Evolutionary conservation across 345 rosid species (phyloP), one percentile per base, ranked within the genome.

Genomic region (Syzygium jambos): DNA sequence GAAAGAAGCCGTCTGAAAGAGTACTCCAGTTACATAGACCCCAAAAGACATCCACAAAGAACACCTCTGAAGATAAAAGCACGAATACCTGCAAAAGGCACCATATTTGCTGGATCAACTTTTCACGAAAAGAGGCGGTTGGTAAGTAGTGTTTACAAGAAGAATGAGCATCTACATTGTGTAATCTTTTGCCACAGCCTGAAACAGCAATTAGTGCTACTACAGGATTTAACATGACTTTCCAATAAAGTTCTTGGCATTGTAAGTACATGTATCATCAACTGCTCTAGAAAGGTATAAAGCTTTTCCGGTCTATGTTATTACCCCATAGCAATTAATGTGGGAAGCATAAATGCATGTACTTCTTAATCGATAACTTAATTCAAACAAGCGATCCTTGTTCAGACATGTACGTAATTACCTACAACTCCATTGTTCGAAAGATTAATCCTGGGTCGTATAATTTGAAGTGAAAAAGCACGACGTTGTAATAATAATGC

Each of bases 21-120:
- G 95, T 86, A 97, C 95, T 89, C 98, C 99, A 27, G 98, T 97
- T 83, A 95, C 95, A 87, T 96, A 97, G 77, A 96, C 97, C 87
- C 99, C 99, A 84, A 97, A 97, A 52, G 99, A 96, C 94, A 96
- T 95, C 99, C 99, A 96, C 12, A 96, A 92, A 49, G 99, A 97
- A 90, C 99, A 96, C 82, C 93, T 90, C 85, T 95, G 94, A 89
- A 90, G 93, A 91, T 97, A 91, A 89, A 96, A 93, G 90, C 99
- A 97, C 30, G 98, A 96, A 88, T 96, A 95, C 98, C 98, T 97
- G 93, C 93, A 90, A 80, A 84, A 19, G 82, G 82, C 82, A 73
- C 82, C 82, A 73, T 19, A 41, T 73, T 73, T 73, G 82, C 82
- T 38, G 49, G 27, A 73, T 73, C 82, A 73, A 73, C 46, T 38